Percentiles rank a stretch among this genome's conserved stretches.
These are phyloP conservation scores for Porodaedalea pini DNA, from an alignment of 1,284 basidiomycete genomes.

Conservation along the genomic window DNA sequence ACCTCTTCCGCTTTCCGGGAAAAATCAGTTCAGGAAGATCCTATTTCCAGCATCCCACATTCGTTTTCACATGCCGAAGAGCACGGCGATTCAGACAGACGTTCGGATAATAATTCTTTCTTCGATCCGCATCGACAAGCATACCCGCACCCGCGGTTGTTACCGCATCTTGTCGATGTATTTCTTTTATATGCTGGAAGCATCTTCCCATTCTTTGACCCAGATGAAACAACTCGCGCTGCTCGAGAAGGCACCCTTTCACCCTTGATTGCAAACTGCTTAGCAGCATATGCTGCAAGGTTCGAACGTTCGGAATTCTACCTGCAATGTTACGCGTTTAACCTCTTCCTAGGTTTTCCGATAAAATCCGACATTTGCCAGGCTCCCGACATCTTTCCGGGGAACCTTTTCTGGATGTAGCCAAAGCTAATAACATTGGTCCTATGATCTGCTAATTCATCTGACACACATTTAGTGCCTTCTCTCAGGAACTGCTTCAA, in stretches of 20 bases:
- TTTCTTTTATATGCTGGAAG: conserved; percentile 11
- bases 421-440: conserved; percentile 2
- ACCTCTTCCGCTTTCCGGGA: not conserved
- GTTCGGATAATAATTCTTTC: not conserved
- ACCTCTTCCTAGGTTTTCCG: conserved; percentile 11
- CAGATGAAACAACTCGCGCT: not conserved
- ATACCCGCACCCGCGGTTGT: conserved; percentile 11
- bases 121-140: conserved; percentile 10
- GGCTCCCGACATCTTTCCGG: conserved; percentile 9
- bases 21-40: not conserved
- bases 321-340: too few relatives aligned
- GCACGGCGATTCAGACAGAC: too few relatives aligned
- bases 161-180: conserved; percentile 10
- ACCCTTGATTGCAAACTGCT: conserved; percentile 12
- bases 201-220: conserved; percentile 14
- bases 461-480: not conserved
- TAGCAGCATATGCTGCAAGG: conserved; percentile 15
- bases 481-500: not conserved
- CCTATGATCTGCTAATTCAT: not conserved
- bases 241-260: conserved; percentile 1
- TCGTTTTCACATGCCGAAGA: too few relatives aligned
- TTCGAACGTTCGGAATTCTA: too few relatives aligned
- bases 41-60: not conserved
- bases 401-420: conserved; percentile 1
- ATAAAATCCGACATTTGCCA: conserved; percentile 3